Percentiles rank a stretch among this genome's conserved stretches.
Conservation (phyloP, 2,329 filamentous ascomycete species). For the Trichoderma atrobrunneum region DNA sequence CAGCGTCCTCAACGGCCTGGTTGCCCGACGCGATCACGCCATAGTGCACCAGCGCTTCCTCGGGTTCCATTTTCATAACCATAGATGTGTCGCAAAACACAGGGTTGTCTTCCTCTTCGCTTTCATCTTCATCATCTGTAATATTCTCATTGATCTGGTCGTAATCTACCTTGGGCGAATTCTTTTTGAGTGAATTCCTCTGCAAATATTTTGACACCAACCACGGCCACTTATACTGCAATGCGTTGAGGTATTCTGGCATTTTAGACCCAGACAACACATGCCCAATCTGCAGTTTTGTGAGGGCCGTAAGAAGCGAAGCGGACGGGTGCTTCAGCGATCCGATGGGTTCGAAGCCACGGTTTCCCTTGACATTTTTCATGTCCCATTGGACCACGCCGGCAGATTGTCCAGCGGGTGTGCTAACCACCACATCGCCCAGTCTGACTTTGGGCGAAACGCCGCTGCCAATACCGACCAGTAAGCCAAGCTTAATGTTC, state of each 20-base stretch:
- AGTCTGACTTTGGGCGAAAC: not conserved
- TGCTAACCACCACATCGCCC: not conserved
- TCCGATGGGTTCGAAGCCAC: not conserved
- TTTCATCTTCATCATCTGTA: not conserved
- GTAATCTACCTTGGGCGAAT: not conserved
- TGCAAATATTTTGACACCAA: too few relatives aligned
- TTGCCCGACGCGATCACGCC: not conserved
- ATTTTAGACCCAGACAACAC: too few relatives aligned
- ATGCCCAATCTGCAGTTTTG: too few relatives aligned
- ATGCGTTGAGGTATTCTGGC: too few relatives aligned
- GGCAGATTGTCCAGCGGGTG: too few relatives aligned
- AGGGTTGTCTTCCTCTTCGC: not conserved
- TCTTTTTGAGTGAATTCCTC: not conserved
- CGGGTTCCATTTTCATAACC: too few relatives aligned
- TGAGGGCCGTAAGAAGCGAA: not conserved
- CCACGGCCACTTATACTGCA: too few relatives aligned
- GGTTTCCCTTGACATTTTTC: not conserved
- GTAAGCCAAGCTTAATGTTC: too few relatives aligned
- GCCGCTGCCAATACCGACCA: not conserved
- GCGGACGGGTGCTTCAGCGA: not conserved
- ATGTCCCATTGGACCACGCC: not conserved
- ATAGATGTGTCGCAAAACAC: rapidly evolving
- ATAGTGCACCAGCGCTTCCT: too few relatives aligned
- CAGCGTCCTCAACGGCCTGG: not conserved
- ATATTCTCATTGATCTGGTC: not conserved